Evolutionary conservation across 1,284 basidiomycete species (phyloP).

Genomic region (Microbotryum saponariae): DNA sequence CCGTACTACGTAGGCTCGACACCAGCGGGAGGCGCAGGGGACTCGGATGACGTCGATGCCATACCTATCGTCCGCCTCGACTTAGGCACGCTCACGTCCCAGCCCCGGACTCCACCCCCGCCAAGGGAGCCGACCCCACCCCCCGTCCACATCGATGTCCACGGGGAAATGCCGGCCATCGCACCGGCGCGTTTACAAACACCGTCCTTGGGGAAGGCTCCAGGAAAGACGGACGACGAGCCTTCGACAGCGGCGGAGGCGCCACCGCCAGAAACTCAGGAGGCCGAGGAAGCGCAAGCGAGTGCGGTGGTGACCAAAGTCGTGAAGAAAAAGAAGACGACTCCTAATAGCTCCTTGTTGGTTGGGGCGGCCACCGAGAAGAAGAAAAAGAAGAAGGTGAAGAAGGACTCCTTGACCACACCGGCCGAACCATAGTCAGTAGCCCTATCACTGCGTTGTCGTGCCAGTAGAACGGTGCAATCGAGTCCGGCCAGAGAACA

Average conservation of each 20-base stretch:
- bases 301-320: constrained; percentile 51
- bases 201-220: constrained; percentile 25
- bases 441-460: too few species aligned
- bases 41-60: constrained; percentile 24
- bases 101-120: constrained; percentile 23
- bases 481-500: too few species aligned
- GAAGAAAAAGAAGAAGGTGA: constrained; percentile 30
- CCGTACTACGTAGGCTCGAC: constrained; percentile 75
- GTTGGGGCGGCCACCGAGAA: background rate
- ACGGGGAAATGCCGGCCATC: constrained; percentile 76
- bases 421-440: too few species aligned
- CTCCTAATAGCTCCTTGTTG: too few species aligned
- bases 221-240: constrained; percentile 39
- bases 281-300: constrained; percentile 12
- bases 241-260: constrained; percentile 25
- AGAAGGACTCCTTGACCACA: background rate
- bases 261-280: background rate
- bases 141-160: constrained; percentile 60
- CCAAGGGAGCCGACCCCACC: constrained; percentile 34
- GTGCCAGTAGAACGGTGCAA: too few species aligned
- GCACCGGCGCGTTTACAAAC: constrained; percentile 33
- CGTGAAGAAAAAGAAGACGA: constrained; percentile 54
- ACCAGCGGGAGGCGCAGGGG: constrained; percentile 27
- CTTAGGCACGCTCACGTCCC: constrained; percentile 49
- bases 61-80: constrained; percentile 32